Percentiles rank a stretch among this genome's conserved stretches.
Conservation (phyloP, 169 alveolate genomes). For the Neospora caninum region DNA sequence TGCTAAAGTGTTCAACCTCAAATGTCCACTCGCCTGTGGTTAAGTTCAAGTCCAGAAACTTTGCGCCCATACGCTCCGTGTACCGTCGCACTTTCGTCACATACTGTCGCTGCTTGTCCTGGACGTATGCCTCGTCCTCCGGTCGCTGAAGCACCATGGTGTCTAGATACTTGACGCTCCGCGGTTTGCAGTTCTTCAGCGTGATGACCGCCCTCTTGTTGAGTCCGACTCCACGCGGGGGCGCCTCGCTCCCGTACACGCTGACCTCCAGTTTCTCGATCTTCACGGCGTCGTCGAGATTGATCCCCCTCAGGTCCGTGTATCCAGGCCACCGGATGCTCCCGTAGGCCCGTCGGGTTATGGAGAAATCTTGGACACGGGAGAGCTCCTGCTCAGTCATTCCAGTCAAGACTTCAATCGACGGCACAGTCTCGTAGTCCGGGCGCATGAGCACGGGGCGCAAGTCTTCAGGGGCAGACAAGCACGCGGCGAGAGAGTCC, state of each 20-base stretch:
- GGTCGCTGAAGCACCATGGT: background rate
- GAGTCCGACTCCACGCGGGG: conserved; percentile 50
- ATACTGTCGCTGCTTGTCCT: conserved; percentile 31
- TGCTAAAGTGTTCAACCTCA: conserved; percentile 60
- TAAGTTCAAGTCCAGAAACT: conserved; percentile 6
- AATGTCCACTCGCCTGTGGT: conserved; percentile 48
- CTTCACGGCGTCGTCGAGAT: conserved; percentile 79
- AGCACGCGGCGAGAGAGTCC: background rate
- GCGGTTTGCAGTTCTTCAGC: conserved; percentile 55
- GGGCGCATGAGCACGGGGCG: conserved; percentile 77
- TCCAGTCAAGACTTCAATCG: conserved; percentile 74
- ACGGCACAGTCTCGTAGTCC: conserved; percentile 78
- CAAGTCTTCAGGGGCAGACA: conserved; percentile 48
- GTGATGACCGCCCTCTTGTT: conserved; percentile 55
- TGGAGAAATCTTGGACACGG: conserved; percentile 78
- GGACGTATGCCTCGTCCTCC: conserved; percentile 12
- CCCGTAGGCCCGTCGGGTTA: conserved; percentile 79
- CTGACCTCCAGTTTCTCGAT: conserved; percentile 66
- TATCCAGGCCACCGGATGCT: conserved; percentile 84
- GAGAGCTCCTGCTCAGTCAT: conserved; percentile 82
- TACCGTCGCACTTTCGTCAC: conserved; percentile 33
- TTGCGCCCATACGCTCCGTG: conserved; percentile 59
- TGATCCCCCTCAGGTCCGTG: conserved; percentile 81
- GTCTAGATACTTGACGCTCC: background rate
- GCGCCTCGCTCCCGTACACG: conserved; percentile 50